A percentile compares a stretch with the other conserved stretches of the same genome.
Conservation (phyloP, 1,139 yeast genomes). For the Diutina siamensis region DNA sequence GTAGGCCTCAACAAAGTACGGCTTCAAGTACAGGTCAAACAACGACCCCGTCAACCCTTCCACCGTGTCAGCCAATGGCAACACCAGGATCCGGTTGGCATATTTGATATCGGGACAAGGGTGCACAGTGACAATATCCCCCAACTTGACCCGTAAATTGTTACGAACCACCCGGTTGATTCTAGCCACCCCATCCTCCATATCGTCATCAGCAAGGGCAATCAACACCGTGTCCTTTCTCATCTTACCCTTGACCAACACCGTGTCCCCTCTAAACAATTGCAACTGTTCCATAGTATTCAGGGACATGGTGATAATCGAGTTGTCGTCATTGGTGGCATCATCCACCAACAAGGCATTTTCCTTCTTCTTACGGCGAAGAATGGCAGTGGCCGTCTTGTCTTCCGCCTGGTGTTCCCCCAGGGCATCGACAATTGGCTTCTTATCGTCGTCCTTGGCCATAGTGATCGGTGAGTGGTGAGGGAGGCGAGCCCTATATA, state of each 20-base stretch:
- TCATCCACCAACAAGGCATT: conserved; percentile 91
- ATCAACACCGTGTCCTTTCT: conserved; percentile 96
- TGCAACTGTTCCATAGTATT: conserved; percentile 92
- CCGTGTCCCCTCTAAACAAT: conserved; percentile 96
- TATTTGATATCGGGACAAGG: conserved; percentile 98
- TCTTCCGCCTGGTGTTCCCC: conserved; percentile 49
- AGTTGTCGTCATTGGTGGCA: conserved; percentile 94
- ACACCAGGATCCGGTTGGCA: conserved; percentile 84
- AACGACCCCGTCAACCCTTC: conserved; percentile 98
- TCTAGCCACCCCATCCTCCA: conserved; percentile 92
- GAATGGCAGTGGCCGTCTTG: conserved; percentile 91
- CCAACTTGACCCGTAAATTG: conserved; percentile 86
- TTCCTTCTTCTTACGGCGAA: conserved; percentile 96
- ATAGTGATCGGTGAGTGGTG: not conserved
- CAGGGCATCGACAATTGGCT: conserved; percentile 34
- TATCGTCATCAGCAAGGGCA: conserved; percentile 92
- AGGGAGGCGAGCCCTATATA: not conserved
- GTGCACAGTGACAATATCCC: conserved; percentile 82
- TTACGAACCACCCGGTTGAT: conserved; percentile 93
- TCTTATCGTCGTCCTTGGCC: conserved; percentile 13
- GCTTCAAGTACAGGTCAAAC: conserved; percentile 92
- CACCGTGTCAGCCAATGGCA: conserved; percentile 96
- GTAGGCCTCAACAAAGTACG: conserved; percentile 97
- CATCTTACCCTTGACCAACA: conserved; percentile 93
- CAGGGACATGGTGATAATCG: conserved; percentile 89